Evolutionary conservation across 768 basidiomycete species (phyloP).

Genomic region (Leccinellum albellum): DNA sequence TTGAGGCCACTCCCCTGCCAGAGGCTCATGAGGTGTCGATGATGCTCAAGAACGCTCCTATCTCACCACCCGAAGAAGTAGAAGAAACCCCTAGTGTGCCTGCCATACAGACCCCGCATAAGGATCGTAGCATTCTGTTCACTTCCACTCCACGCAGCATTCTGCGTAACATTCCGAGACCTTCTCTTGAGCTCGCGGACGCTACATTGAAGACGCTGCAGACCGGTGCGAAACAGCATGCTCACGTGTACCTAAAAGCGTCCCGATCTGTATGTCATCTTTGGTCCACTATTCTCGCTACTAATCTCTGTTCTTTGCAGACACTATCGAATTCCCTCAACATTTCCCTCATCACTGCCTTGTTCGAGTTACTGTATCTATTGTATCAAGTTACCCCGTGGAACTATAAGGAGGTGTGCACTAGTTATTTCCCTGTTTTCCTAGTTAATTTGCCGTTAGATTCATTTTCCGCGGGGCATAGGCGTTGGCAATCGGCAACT

Average conservation of each 20-base stretch:
- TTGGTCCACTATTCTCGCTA: neutral
- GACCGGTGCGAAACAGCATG: constrained; percentile 16
- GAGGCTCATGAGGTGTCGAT: constrained; percentile 50
- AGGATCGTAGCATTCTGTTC: constrained; percentile 12
- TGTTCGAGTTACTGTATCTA: constrained; percentile 54
- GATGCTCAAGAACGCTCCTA: constrained; percentile 44
- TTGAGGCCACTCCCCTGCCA: constrained; percentile 46
- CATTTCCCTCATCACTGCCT: constrained; percentile 52
- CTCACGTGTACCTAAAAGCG: constrained; percentile 17
- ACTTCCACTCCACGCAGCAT: constrained; percentile 29
- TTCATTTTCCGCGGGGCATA: constrained; percentile 12
- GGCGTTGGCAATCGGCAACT: constrained; percentile 12
- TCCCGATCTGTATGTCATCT: constrained; percentile 27
- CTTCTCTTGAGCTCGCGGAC: constrained; percentile 19
- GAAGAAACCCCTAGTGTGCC: constrained; percentile 2
- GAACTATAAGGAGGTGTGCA: constrained; percentile 40
- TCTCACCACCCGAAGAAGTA: constrained; percentile 35
- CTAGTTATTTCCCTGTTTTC: neutral
- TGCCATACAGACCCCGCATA: constrained; percentile 12
- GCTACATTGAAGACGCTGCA: constrained; percentile 21
- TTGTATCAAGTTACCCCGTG: constrained; percentile 53
- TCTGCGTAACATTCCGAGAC: constrained; percentile 19
- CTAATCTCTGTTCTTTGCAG: constrained; percentile 27
- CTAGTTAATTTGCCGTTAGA: constrained; percentile 10
- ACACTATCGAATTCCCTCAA: constrained; percentile 64